A percentile compares a stretch with the other conserved stretches of the same genome.
These are phyloP conservation scores for Ophiocordyceps camponoti-leonardi DNA, from an alignment of 2,329 filamentous ascomycete genomes.

Conservation along the genomic window DNA sequence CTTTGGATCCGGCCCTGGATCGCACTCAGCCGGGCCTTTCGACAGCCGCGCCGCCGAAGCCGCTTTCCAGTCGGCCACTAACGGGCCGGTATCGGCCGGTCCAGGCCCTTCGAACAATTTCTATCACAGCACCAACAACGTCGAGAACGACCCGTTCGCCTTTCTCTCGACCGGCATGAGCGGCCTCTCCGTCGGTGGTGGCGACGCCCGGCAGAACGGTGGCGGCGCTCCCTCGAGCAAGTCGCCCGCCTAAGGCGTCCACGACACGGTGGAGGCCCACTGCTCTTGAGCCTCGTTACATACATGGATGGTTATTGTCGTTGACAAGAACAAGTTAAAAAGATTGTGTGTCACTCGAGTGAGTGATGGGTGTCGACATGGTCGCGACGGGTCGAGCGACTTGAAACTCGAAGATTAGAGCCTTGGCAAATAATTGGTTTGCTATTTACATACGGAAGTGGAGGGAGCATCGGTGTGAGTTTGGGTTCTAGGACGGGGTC, in stretches of 20 bases:
- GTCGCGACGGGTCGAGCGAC: conserved; percentile 11
- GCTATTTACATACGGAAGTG: conserved; percentile 13
- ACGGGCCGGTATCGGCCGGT: conserved; percentile 61
- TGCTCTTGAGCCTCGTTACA: conserved; percentile 7
- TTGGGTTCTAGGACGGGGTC: conserved; percentile 6
- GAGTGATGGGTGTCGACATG: conserved; percentile 2
- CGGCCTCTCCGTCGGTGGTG: conserved; percentile 52
- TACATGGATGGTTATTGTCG: not conserved
- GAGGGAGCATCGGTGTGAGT: not conserved
- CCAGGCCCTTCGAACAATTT: conserved; percentile 46
- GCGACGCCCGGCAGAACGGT: conserved; percentile 46
- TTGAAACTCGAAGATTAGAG: conserved; percentile 28
- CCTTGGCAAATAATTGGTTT: conserved; percentile 25
- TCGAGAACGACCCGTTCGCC: conserved; percentile 60
- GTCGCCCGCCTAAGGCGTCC: conserved; percentile 32
- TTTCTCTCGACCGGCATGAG: conserved; percentile 63
- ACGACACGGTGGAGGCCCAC: not conserved
- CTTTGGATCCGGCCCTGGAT: conserved; percentile 57
- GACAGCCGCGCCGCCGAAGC: conserved; percentile 88
- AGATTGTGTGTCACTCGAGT: no score
- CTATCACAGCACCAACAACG: conserved; percentile 40
- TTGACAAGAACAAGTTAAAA: not conserved
- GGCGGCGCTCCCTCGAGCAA: conserved; percentile 38
- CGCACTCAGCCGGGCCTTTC: conserved; percentile 74
- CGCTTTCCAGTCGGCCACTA: conserved; percentile 78